phyloP scores from a whole-genome alignment of 176 grass and related monocot genomes.

The Hordeum vulgare region DNA sequence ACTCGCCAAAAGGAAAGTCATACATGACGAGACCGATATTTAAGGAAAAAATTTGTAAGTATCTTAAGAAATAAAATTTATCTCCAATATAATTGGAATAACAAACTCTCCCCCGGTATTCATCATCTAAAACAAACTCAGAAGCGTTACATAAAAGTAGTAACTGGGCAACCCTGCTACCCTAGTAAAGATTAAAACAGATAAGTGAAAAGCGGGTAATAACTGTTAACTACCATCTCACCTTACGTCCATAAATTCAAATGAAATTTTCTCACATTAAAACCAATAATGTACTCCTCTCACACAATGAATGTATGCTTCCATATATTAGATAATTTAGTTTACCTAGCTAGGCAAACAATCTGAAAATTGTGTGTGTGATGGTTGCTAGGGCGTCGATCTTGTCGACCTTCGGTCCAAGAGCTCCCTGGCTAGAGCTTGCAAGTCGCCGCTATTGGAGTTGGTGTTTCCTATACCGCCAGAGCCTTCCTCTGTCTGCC shows the following conservation, averaged over 20 bases:
- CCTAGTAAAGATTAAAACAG: too few relatives aligned
- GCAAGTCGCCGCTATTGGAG: not conserved
- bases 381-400: not conserved
- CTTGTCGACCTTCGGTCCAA: not conserved
- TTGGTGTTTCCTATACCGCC: not conserved
- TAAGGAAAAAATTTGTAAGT: not conserved
- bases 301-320: not conserved
- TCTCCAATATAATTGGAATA: not conserved
- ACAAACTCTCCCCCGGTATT: not conserved
- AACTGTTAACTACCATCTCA: not conserved
- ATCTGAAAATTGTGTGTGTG: not conserved
- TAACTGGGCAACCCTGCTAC: not conserved
- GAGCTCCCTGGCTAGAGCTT: not conserved
- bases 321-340: not conserved
- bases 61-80: not conserved
- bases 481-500: not conserved
- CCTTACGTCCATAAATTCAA: not conserved
- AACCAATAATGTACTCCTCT: not conserved
- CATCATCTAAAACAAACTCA: not conserved
- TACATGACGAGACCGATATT: not conserved
- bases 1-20: too few relatives aligned
- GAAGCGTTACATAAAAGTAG: not conserved
- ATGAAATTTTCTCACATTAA: not conserved
- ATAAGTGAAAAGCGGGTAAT: too few relatives aligned
- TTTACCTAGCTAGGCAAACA: not conserved